These are phyloP conservation scores for Stygiomarasmius scandens DNA, from an alignment of 1,284 basidiomycete genomes.

Conservation along the genomic window DNA sequence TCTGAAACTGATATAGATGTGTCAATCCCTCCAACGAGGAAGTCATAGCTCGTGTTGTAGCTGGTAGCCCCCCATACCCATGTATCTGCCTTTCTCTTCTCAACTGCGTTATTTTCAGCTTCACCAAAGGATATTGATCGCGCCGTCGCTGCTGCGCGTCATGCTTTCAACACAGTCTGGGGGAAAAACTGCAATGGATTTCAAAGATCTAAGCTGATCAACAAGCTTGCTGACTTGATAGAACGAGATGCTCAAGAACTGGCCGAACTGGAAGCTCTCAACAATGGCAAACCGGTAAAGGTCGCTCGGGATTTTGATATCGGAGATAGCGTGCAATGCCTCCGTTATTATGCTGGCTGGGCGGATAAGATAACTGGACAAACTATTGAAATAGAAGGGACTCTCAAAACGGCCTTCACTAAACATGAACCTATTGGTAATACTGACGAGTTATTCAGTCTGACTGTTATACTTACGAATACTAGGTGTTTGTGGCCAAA, in stretches of 20 bases:
- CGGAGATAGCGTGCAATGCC: slow-evolving; percentile 76
- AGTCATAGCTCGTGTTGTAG: slow-evolving; percentile 64
- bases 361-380: slow-evolving; percentile 66
- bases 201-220: slow-evolving; percentile 78
- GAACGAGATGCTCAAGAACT: slow-evolving; percentile 81
- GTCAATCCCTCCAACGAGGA: slow-evolving; percentile 79
- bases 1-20: slow-evolving; percentile 7
- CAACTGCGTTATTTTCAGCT: slow-evolving; percentile 38
- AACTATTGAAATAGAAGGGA: slow-evolving; percentile 83
- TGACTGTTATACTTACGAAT: too few species aligned
- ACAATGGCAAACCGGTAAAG: slow-evolving; percentile 85
- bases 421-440: slow-evolving; percentile 90
- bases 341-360: slow-evolving; percentile 79
- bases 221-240: slow-evolving; percentile 90
- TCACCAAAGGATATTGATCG: slow-evolving; percentile 79
- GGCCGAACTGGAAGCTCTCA: slow-evolving; percentile 78
- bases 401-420: slow-evolving; percentile 82
- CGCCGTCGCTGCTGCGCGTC: slow-evolving; percentile 83
- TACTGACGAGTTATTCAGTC: too few species aligned
- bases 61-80: slow-evolving; percentile 48
- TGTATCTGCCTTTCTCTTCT: not conserved
- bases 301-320: slow-evolving; percentile 89
- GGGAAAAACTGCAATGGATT: slow-evolving; percentile 85
- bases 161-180: slow-evolving; percentile 88
- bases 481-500: slow-evolving; percentile 77